A percentile compares a stretch with the other conserved stretches of the same genome.
Evolutionary conservation across 768 basidiomycete species (phyloP).

Genomic region (Mycena albidolilacea): DNA sequence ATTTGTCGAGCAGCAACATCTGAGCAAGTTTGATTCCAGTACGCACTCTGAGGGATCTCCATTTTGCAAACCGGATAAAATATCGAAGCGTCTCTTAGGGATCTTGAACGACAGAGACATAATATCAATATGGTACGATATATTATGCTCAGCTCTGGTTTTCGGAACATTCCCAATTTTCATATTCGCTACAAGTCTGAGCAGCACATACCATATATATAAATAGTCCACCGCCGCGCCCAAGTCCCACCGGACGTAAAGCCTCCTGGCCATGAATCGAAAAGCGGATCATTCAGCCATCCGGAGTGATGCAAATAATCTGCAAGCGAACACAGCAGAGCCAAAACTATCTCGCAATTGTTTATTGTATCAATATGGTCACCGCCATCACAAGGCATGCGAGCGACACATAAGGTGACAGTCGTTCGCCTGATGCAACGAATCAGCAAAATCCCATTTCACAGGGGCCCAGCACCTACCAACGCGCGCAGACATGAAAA

Average conservation of each 20-base stretch:
- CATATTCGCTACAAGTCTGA: neutral
- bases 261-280: neutral
- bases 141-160: too few relatives aligned
- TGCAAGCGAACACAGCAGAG: neutral
- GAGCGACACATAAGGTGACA: slow-evolving; percentile 96
- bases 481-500: slow-evolving; percentile 97
- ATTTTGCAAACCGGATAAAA: too few relatives aligned
- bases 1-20: too few relatives aligned
- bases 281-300: neutral
- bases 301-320: neutral
- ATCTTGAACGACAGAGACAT: too few relatives aligned
- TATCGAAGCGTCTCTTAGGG: too few relatives aligned
- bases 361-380: slow-evolving; percentile 58
- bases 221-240: neutral
- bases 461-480: slow-evolving; percentile 64
- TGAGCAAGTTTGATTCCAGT: too few relatives aligned
- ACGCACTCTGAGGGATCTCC: too few relatives aligned
- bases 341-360: neutral
- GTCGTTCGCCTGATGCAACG: slow-evolving; percentile 81
- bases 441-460: slow-evolving; percentile 6
- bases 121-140: too few relatives aligned
- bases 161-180: neutral
- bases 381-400: slow-evolving; percentile 96
- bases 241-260: slow-evolving; percentile 6
- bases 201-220: neutral